A percentile compares a stretch with the other conserved stretches of the same genome.
Evolutionary conservation across 345 rosid genomes (phyloP).

Genomic region (Trapa incisa): DNA sequence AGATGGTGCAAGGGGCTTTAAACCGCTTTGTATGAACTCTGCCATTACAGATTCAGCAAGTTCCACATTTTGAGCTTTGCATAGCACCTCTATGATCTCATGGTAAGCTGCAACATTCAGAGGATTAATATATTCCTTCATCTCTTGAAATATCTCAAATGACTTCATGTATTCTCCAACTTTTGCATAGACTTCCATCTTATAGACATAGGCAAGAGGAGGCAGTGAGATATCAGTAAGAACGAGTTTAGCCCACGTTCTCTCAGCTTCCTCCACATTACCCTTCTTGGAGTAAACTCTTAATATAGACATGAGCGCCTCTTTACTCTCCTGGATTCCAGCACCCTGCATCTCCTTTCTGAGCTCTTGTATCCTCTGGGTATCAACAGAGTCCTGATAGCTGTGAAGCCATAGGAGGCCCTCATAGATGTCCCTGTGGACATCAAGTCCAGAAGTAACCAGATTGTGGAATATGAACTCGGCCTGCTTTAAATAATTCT

Average conservation of each 20-base stretch:
- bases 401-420: constrained; percentile 84
- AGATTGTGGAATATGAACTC: constrained; percentile 75
- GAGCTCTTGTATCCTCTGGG: constrained; percentile 32
- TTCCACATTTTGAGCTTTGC: constrained; percentile 40
- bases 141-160: constrained; percentile 28
- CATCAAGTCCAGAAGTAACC: constrained; percentile 51
- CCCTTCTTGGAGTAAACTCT: constrained; percentile 68
- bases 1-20: constrained; percentile 58
- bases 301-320: constrained; percentile 55
- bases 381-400: constrained; percentile 57
- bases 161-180: constrained; percentile 37
- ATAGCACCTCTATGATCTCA: constrained; percentile 53
- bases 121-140: constrained; percentile 15
- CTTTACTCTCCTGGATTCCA: constrained; percentile 47
- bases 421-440: constrained; percentile 51
- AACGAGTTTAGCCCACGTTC: constrained; percentile 47
- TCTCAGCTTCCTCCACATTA: constrained; percentile 52
- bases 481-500: constrained; percentile 61
- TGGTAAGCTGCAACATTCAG: constrained; percentile 55
- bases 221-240: constrained; percentile 26
- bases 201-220: constrained; percentile 45
- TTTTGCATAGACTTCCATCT: constrained; percentile 65
- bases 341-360: constrained; percentile 55
- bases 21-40: constrained; percentile 48
- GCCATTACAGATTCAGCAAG: constrained; percentile 47